Evolutionary conservation across 2,329 filamentous ascomycete genomes (phyloP), one percentile per base, ranked within the genome.

Genomic region (Alternaria gaisen): DNA sequence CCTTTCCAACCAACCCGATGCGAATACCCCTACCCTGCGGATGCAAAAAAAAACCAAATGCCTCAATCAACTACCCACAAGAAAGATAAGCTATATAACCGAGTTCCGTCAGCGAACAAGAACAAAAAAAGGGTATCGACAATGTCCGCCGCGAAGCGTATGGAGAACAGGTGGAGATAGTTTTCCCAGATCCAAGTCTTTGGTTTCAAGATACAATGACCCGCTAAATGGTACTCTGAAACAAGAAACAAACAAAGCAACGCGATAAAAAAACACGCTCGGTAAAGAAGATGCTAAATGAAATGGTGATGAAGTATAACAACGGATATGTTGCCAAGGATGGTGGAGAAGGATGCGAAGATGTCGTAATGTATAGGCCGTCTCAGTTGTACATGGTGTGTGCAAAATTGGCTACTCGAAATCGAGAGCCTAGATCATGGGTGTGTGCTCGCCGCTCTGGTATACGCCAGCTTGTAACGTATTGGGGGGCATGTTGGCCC

Each of bases 401-500:
- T 24, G 14, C 41, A 26, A 34, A 53, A 53, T 34, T 42, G n/a
- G 26, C 9, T 51, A 12, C 18, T 24, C 14, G 26, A 14, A 24
- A 43, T 12, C 18, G 40, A 44, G 28, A 26, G 43, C 53, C 61
- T 71, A 79, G 58, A 79, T 77, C 76, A 79, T 79, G 5, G 75
- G 74, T 3, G 75, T 72, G 32, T 50, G 34, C 41, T 74, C 70
- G 48, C 71, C 71, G 7, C 66, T 67, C 53, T 72, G 66, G 43
- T 77, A 78, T 1, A 82, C 82, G 12, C 82, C 82, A 20, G 77
- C 70, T 65, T 83, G 82, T 11, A 84, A 58, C 10, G 75, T 78
- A 18, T 79, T 77, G 0, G 82, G 81, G 10, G 83, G 82, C 81
- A 84, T 83, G 46, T 84, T 84, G 42, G 82, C 83, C 22, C 82